Conservation (phyloP, 2,329 filamentous ascomycete species). For the Tolypocladium nubicola region DNA sequence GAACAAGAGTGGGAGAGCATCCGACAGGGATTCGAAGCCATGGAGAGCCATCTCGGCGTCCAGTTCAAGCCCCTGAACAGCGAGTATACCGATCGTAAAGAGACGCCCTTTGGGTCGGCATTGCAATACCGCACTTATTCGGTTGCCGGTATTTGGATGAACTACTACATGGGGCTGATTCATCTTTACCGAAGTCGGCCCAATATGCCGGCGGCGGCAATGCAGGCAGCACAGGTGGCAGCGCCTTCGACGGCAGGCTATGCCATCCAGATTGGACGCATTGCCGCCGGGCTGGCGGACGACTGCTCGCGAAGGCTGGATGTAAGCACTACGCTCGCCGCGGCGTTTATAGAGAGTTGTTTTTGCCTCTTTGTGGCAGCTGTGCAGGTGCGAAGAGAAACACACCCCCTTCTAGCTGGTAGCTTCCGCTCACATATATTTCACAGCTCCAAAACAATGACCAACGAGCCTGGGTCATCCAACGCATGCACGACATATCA, state of each 20-base stretch:
- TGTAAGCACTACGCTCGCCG: slow-evolving; percentile 68
- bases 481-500: slow-evolving; percentile 63
- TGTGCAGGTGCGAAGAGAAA: slow-evolving; percentile 44
- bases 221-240: slow-evolving; percentile 73
- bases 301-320: slow-evolving; percentile 40
- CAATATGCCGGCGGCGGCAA: slow-evolving; percentile 80
- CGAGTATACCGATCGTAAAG: slow-evolving; percentile 52
- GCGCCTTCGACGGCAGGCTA: slow-evolving; percentile 60
- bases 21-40: slow-evolving; percentile 55
- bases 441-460: slow-evolving; percentile 38
- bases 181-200: slow-evolving; percentile 76
- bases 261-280: slow-evolving; percentile 68
- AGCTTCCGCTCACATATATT: background rate
- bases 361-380: slow-evolving; percentile 82
- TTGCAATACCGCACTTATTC: slow-evolving; percentile 76
- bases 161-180: slow-evolving; percentile 78
- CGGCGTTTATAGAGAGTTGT: slow-evolving; percentile 70
- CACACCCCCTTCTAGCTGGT: background rate
- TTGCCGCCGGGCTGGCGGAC: slow-evolving; percentile 61
- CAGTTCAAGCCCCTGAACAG: slow-evolving; percentile 67
- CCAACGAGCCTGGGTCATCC: slow-evolving; percentile 71
- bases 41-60: slow-evolving; percentile 56
- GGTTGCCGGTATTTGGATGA: slow-evolving; percentile 81
- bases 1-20: slow-evolving; percentile 72
- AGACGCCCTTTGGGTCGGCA: slow-evolving; percentile 69